These are phyloP conservation scores for Picochlorum costavermella DNA, from an alignment of 139 green algal genomes.

Conservation along the genomic window DNA sequence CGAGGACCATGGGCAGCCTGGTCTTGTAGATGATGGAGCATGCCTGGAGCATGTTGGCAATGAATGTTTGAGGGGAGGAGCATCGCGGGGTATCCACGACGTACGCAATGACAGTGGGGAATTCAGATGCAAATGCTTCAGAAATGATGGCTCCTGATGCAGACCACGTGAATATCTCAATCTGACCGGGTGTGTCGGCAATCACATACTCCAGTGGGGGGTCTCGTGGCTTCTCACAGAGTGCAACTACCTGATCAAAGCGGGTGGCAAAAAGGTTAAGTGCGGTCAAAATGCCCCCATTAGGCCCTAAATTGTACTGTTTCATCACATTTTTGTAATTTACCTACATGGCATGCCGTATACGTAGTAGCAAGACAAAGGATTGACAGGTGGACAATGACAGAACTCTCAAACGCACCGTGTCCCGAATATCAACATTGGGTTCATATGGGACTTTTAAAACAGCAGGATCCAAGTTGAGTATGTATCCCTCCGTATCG, in stretches of 20 bases:
- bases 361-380: too few species aligned
- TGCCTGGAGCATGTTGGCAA: constrained; percentile 96
- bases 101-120: constrained; percentile 84
- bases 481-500: constrained; percentile 65
- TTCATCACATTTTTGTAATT: constrained; percentile 99
- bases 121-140: constrained; percentile 80
- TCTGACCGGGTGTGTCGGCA: constrained; percentile 95
- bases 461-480: constrained; percentile 96
- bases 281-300: constrained; percentile 93
- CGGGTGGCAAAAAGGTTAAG: constrained; percentile 96
- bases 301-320: constrained; percentile 92
- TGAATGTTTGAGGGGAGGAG: constrained; percentile 82
- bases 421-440: constrained; percentile 98
- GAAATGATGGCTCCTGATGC: constrained; percentile 86
- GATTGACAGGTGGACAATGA: neutral
- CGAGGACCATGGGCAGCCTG: constrained; percentile 86
- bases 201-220: constrained; percentile 76
- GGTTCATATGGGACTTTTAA: constrained; percentile 74
- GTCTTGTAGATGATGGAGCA: constrained; percentile 97
- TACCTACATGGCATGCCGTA: constrained; percentile 33
- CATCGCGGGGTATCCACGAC: constrained; percentile 90
- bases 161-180: constrained; percentile 99
- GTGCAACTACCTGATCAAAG: constrained; percentile 90
- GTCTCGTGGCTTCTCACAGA: constrained; percentile 70
- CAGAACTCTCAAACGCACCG: constrained; percentile 36